These are phyloP conservation scores for Phytophthora ramorum DNA, from an alignment of 352 stramenopile genomes.

Conservation along the genomic window DNA sequence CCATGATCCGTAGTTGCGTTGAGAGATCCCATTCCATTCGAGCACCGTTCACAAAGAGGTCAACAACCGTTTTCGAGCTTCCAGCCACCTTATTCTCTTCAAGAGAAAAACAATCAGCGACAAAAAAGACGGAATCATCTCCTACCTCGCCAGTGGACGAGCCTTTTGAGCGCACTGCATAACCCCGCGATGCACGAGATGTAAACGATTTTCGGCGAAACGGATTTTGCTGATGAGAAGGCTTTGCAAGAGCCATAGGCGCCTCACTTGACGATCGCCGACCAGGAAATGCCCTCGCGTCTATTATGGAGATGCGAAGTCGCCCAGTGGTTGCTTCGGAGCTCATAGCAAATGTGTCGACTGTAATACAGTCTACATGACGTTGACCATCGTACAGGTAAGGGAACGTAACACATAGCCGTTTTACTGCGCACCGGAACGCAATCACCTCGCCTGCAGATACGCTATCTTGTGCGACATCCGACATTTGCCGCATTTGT, in stretches of 20 bases:
- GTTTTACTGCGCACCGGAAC: slow-evolving; percentile 75
- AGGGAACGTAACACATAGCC: slow-evolving; percentile 57
- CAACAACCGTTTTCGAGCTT: slow-evolving; percentile 61
- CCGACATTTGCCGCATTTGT: slow-evolving; percentile 44
- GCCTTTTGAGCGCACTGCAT: not conserved
- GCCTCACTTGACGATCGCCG: slow-evolving; percentile 15
- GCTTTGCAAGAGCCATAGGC: slow-evolving; percentile 1
- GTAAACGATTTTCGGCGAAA: slow-evolving; percentile 23
- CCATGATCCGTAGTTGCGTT: slow-evolving; percentile 66
- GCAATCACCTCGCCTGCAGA: slow-evolving; percentile 48
- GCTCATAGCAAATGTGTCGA: slow-evolving; percentile 70
- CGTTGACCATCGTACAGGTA: slow-evolving; percentile 35
- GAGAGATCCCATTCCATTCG: slow-evolving; percentile 57
- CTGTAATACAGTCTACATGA: slow-evolving; percentile 65
- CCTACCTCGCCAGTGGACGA: not conserved
- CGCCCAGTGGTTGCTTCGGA: slow-evolving; percentile 56
- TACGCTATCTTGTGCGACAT: slow-evolving; percentile 48
- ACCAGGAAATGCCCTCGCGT: slow-evolving; percentile 42
- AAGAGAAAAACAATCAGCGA: slow-evolving; percentile 60
- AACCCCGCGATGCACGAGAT: slow-evolving; percentile 16
- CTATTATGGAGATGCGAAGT: slow-evolving; percentile 60
- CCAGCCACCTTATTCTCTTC: slow-evolving; percentile 66
- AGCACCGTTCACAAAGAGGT: slow-evolving; percentile 68
- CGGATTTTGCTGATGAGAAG: slow-evolving; percentile 4
- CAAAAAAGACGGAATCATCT: slow-evolving; percentile 48